phyloP scores from a whole-genome alignment of 1,284 basidiomycete species.

The Apiotrichum domesticum region DNA sequence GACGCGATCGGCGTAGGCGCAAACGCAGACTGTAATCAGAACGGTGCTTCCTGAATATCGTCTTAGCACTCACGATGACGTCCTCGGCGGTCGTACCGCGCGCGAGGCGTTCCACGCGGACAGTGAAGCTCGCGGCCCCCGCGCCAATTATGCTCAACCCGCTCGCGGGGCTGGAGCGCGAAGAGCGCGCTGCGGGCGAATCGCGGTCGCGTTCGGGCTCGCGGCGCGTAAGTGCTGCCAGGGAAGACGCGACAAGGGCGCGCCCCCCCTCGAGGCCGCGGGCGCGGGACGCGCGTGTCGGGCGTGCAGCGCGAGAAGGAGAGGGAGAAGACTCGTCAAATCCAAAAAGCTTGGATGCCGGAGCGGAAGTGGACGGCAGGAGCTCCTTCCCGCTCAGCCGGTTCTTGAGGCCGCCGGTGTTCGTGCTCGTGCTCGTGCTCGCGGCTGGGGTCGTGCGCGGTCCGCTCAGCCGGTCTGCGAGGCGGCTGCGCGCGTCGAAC shows the following conservation, averaged over 20 bases:
- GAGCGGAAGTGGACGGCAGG: not conserved
- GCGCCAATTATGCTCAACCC: constrained; percentile 57
- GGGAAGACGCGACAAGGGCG: not conserved
- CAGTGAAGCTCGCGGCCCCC: constrained; percentile 58
- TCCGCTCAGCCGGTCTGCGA: constrained; percentile 18
- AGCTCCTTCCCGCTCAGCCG: constrained; percentile 28
- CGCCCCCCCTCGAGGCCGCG: not conserved
- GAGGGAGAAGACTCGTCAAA: constrained; percentile 1
- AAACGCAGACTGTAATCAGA: constrained; percentile 63
- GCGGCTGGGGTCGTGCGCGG: constrained; percentile 3
- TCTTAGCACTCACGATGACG: constrained; percentile 55
- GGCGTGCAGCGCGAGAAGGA: no score
- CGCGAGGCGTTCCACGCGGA: constrained; percentile 68
- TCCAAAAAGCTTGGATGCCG: not conserved
- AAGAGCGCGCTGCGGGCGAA: no score
- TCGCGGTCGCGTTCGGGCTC: not conserved
- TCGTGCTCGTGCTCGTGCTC: not conserved
- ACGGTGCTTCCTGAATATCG: not conserved
- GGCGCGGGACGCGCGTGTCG: constrained; percentile 2
- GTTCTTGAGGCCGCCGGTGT: constrained; percentile 5
- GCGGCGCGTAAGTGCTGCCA: not conserved
- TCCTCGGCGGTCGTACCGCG: constrained; percentile 73
- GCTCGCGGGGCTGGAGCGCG: no score
- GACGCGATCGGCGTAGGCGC: constrained; percentile 64
- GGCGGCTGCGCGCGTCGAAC: constrained; percentile 19